These are phyloP conservation scores for Moesziomyces sp. DNA, from an alignment of 1,284 basidiomycete genomes.

Conservation along the genomic window DNA sequence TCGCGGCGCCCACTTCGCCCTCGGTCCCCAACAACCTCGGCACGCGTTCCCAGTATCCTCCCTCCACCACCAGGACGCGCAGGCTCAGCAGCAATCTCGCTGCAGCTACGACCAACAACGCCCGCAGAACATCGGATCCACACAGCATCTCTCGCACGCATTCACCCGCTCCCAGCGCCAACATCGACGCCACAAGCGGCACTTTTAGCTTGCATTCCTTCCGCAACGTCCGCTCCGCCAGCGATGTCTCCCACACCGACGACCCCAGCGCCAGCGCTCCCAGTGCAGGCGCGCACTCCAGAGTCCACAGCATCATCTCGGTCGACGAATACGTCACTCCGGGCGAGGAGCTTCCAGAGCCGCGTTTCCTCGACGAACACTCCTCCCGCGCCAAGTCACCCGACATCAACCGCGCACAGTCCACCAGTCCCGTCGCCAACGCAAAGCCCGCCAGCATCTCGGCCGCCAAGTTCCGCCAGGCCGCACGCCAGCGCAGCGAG, in stretches of 20 bases:
- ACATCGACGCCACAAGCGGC: slow-evolving; percentile 10
- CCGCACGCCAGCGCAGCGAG: slow-evolving; percentile 39
- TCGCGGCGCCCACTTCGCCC: neutral
- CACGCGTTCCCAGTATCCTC: slow-evolving; percentile 19
- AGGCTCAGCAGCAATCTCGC: slow-evolving; percentile 11
- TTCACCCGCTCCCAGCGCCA: slow-evolving; percentile 25
- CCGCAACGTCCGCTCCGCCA: slow-evolving; percentile 44
- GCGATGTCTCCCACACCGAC: slow-evolving; percentile 31
- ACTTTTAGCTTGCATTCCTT: slow-evolving; percentile 50
- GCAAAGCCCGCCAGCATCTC: slow-evolving; percentile 46
- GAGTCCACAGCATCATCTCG: slow-evolving; percentile 43
- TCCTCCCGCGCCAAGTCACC: slow-evolving; percentile 1
- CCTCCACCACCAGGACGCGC: slow-evolving; percentile 21
- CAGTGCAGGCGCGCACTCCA: slow-evolving; percentile 14
- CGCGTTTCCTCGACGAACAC: slow-evolving; percentile 16
- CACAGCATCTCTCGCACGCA: slow-evolving; percentile 26
- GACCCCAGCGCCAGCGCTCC: slow-evolving; percentile 8
- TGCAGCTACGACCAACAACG: neutral
- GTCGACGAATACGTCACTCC: slow-evolving; percentile 46
- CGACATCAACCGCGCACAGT: slow-evolving; percentile 13
- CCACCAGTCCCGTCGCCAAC: slow-evolving; percentile 22
- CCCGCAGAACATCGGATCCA: slow-evolving; percentile 20
- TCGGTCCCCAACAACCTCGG: slow-evolving; percentile 5
- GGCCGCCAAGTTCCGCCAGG: slow-evolving; percentile 47
- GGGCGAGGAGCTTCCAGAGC: slow-evolving; percentile 41